Conservation (phyloP, 768 basidiomycete species). For the Trametes sanguinea region DNA sequence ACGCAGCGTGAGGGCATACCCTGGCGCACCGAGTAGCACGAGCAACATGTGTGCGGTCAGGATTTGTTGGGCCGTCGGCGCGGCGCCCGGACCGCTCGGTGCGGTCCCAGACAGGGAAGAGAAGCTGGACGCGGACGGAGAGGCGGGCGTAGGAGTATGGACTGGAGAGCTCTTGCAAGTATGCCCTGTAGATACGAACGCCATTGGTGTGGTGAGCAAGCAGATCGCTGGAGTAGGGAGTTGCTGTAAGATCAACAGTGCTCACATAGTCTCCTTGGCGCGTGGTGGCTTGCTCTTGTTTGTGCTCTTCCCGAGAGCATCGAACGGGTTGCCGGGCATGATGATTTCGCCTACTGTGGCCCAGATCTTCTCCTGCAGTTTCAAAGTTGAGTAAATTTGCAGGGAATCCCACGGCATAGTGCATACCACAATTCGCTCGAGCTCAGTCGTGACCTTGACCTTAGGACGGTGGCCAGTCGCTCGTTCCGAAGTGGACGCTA, state of each 20-base stretch:
- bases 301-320: slow-evolving; percentile 32
- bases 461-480: slow-evolving; percentile 32
- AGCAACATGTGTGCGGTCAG: slow-evolving; percentile 69
- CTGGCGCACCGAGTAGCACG: slow-evolving; percentile 54
- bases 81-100: slow-evolving; percentile 23
- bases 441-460: slow-evolving; percentile 57
- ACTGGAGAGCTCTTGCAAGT: slow-evolving; percentile 58
- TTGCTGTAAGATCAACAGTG: slow-evolving; percentile 10
- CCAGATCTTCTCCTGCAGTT: slow-evolving; percentile 67
- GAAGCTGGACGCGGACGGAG: slow-evolving; percentile 57
- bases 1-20: slow-evolving; percentile 60
- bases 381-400: background rate
- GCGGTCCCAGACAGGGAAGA: slow-evolving; percentile 46
- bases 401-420: background rate
- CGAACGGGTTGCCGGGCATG: slow-evolving; percentile 52
- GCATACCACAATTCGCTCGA: slow-evolving; percentile 66
- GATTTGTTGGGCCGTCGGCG: slow-evolving; percentile 66
- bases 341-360: slow-evolving; percentile 63
- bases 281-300: slow-evolving; percentile 45
- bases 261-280: slow-evolving; percentile 66
- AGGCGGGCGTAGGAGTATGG: slow-evolving; percentile 52
- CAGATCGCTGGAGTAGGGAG: background rate
- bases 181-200: slow-evolving; percentile 41
- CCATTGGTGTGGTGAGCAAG: background rate
- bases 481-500: background rate